Evolutionary conservation across 768 basidiomycete species (phyloP), one percentile per base, ranked within the genome.

Genomic region (Basidioascus undulatus): DNA sequence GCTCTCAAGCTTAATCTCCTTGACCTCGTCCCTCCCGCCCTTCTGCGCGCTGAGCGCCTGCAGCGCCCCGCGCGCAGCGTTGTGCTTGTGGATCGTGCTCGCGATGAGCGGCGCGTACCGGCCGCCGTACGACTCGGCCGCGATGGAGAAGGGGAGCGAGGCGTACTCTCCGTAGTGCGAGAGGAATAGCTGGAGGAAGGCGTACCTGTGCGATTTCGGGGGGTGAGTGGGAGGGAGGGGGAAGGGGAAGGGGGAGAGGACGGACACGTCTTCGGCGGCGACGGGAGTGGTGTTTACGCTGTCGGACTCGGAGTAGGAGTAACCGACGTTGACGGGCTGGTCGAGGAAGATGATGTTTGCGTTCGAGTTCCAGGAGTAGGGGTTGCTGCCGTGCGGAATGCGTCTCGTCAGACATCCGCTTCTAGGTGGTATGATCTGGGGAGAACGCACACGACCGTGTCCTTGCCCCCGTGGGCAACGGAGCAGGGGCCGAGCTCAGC

Each of bases 401-500:
- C n/a, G n/a, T n/a, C n/a, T n/a, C n/a, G n/a, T n/a, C n/a, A n/a
- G n/a, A n/a, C n/a, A n/a, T n/a, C n/a, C n/a, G n/a, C n/a, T n/a
- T n/a, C n/a, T 50, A 44, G 10, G 55, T 57, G 18, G 53, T 51
- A 32, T 55, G 55, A 18, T 42, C 36, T 23, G 41, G n/a, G n/a
- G n/a, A n/a, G n/a, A n/a, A n/a, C n/a, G n/a, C n/a, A n/a, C n/a
- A 54, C 52, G 1, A 70, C 73, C 13, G 72, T 72, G 59, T 73
- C 75, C 44, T 61, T 60, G 26, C 83, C 82, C 1, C 72, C 63
- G 32, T 81, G 60, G 15, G 67, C 60, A 45, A 94, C 65, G 24
- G 59, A 60, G 59, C 89, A 94, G 0, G 89, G 86, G 0, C 89
- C 89, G 18, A 89, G 72, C 54, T 94, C 86, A 49, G 89, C 82